These are phyloP conservation scores for Phyllosticta citrichinensis DNA, from an alignment of 2,329 filamentous ascomycete genomes.

Conservation along the genomic window DNA sequence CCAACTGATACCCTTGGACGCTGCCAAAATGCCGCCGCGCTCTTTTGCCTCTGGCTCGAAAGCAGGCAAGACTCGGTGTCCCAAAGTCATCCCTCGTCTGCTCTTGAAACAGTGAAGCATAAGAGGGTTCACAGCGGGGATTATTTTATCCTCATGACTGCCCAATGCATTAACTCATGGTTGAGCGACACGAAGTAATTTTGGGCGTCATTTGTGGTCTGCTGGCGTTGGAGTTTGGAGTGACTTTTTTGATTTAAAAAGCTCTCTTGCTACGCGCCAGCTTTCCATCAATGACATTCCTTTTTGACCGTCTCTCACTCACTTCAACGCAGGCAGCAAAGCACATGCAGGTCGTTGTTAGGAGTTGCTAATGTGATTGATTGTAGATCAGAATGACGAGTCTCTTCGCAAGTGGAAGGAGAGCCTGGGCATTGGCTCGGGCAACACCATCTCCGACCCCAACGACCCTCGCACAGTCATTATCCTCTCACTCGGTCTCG, in stretches of 20 bases:
- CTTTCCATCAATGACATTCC: background rate
- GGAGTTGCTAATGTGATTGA: background rate
- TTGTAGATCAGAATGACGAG: conserved; percentile 64
- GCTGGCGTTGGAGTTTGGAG: background rate
- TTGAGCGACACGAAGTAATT: background rate
- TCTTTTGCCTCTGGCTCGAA: too few relatives aligned
- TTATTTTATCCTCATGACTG: too few relatives aligned
- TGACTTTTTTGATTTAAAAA: background rate
- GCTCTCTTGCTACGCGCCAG: background rate
- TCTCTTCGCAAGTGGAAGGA: conserved; percentile 96
- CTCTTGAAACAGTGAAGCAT: too few relatives aligned
- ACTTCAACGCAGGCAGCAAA: background rate
- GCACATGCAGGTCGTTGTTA: background rate
- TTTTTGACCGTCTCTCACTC: background rate
- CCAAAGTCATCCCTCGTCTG: too few relatives aligned
- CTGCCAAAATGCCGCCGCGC: too few relatives aligned
- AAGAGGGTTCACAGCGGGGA: too few relatives aligned
- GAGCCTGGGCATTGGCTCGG: conserved; percentile 73
- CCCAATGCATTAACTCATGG: background rate
- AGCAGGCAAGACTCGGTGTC: too few relatives aligned
- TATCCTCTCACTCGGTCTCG: conserved; percentile 82
- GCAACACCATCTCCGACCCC: conserved; percentile 40
- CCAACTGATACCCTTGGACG: too few relatives aligned
- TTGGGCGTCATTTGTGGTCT: background rate
- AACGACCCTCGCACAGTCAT: conserved; percentile 84